Base-by-base conservation (phyloP, 139 green algal genomes). In the Haematococcus lacustris region DNA sequence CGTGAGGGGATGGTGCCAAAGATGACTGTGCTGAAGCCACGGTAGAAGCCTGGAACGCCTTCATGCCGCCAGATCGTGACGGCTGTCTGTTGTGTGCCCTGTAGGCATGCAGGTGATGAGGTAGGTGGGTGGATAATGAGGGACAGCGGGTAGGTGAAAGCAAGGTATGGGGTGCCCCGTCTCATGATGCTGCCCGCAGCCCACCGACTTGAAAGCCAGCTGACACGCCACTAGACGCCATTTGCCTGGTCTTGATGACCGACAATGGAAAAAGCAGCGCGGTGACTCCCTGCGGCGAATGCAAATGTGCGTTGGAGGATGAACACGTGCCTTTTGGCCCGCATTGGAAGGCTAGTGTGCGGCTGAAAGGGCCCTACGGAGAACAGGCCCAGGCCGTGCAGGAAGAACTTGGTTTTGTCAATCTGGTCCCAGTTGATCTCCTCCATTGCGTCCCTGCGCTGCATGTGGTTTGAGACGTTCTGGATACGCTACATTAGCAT, bases 331-430 rank as follows among this genome's bases (percentile, higher is more conserved):
- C 25, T 41, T 28, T 21, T 26, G 26, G 38, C n/a, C 21, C 17
- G n/a, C 3, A 47, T 41, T 9, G 39, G n/a, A 26, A 63, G 6
- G 3, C 4, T 68, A 3, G 3, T 6, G 7, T 68, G 61, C 61
- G 25, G 67, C 41, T 62, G 3, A 43, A 43, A 37, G 32, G 21
- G 4, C 43, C 80, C 38, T 37, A 90, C 83, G 26, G 75, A 84
- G 76, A 97, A 97, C 50, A 97, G 59, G 1, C 82, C 90, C 3
- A 86, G 75, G 0, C 93, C 93, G 23, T 91, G 71, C 1, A 91
- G 65, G 51, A 98, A 94, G 64, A 98, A 96, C 51, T 94, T 94
- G 2, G 33, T 60, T 74, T 98, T 98, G 81, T 98, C 90, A 25
- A 98, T 76, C 73, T 87, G 93, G 82, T 57, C 47, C 47, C 47